Conservation (phyloP, 805 yeast species). For the Nakazawaea ishiwadae region DNA sequence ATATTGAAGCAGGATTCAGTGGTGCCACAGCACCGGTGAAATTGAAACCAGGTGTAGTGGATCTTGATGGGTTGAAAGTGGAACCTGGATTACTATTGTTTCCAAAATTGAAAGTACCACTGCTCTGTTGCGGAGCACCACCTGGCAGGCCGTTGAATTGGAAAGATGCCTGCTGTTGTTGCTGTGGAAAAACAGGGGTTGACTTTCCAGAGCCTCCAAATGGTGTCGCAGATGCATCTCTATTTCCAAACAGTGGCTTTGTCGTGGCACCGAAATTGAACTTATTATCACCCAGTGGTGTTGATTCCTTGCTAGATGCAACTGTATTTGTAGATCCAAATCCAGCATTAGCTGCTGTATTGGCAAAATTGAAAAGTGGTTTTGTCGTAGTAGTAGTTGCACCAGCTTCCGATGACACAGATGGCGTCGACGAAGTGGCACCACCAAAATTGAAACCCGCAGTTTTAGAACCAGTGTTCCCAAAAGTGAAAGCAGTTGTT, state of each 20-base stretch:
- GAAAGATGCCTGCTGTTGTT: not conserved
- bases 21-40: not conserved
- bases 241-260: not conserved
- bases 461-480: not conserved
- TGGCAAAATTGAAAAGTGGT: constrained; percentile 2
- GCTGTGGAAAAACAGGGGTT: not conserved
- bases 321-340: not conserved
- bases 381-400: not conserved
- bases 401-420: constrained; percentile 2
- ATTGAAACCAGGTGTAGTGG: constrained; percentile 8
- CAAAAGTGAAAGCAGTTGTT: constrained; percentile 4
- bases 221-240: not conserved
- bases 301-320: constrained; percentile 5
- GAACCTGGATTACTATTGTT: not conserved
- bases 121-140: no score
- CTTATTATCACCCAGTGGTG: constrained; percentile 4
- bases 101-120: not conserved
- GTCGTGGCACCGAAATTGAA: constrained; percentile 1
- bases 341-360: not conserved
- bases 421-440: constrained; percentile 2
- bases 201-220: constrained; percentile 1
- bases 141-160: no score
- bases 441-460: constrained; percentile 2
- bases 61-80: constrained; percentile 8
- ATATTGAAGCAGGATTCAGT: constrained; percentile 4